These are phyloP conservation scores for Dactylis glomerata DNA, from an alignment of 176 grass and related monocot species.

Conservation along the genomic window DNA sequence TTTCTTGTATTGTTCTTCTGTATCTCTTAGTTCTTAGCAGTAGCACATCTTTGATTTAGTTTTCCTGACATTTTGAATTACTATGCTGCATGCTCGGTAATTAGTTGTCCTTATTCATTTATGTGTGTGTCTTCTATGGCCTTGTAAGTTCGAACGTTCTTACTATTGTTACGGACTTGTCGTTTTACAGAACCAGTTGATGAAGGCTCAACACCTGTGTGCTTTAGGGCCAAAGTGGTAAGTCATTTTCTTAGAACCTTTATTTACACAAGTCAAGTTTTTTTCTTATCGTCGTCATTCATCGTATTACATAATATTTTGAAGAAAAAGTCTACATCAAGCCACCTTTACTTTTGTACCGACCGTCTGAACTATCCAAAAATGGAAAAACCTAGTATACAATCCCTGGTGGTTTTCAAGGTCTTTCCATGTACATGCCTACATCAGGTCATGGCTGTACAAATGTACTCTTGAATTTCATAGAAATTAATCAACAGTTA, in stretches of 20 bases:
- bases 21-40: background rate
- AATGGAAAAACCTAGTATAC: background rate
- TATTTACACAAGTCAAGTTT: background rate
- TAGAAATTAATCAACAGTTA: no score
- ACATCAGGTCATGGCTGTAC: background rate
- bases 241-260: slow-evolving; percentile 3
- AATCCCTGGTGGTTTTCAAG: background rate
- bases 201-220: slow-evolving; percentile 44
- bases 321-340: background rate
- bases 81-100: background rate
- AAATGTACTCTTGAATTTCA: background rate
- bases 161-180: background rate
- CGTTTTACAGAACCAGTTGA: slow-evolving; percentile 62
- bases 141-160: slow-evolving; percentile 1
- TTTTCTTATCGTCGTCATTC: background rate
- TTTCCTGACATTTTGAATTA: slow-evolving; percentile 5
- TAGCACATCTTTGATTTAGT: background rate
- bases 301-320: background rate
- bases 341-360: background rate
- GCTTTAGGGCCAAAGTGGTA: slow-evolving; percentile 68
- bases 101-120: slow-evolving; percentile 12
- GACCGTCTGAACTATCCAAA: background rate
- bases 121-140: background rate
- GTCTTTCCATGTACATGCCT: background rate
- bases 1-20: background rate